phyloP scores from a whole-genome alignment of 352 stramenopile species.

The Phytopythium aichiense region DNA sequence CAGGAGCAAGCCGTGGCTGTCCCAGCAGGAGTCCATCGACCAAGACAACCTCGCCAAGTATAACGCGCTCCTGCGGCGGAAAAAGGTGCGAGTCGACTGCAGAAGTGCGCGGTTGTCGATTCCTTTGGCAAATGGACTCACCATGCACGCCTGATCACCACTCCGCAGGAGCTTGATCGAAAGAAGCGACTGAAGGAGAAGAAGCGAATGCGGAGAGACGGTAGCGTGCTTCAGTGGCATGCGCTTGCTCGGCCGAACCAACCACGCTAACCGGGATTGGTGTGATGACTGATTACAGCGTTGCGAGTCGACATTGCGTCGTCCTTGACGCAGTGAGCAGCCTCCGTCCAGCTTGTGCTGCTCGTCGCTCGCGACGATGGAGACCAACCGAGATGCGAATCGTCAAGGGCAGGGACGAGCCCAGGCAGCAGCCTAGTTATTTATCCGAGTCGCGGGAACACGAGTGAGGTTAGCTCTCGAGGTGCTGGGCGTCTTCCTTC shows the following conservation, averaged over 20 bases:
- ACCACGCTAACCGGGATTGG: not conserved
- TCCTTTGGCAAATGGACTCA: not conserved
- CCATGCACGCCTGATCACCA: not conserved
- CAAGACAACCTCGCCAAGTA: slow-evolving; percentile 52
- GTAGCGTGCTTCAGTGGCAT: slow-evolving; percentile 10
- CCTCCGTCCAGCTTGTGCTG: not conserved
- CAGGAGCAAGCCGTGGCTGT: slow-evolving; percentile 68
- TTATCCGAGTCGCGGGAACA: slow-evolving; percentile 5
- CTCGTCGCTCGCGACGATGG: not conserved
- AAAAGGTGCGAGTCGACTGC: slow-evolving; percentile 40
- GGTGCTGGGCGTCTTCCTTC: not conserved
- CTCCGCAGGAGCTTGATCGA: slow-evolving; percentile 46
- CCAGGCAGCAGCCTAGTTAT: not conserved
- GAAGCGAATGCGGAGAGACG: slow-evolving; percentile 63
- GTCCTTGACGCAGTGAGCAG: not conserved
- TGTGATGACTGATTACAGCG: not conserved
- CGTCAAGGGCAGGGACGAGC: not conserved
- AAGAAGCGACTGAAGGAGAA: slow-evolving; percentile 76
- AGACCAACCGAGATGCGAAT: not conserved
- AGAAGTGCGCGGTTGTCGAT: not conserved
- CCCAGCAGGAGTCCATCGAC: slow-evolving; percentile 35
- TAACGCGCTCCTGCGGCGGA: slow-evolving; percentile 53
- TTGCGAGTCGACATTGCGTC: slow-evolving; percentile 3
- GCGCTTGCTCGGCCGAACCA: too few species aligned
- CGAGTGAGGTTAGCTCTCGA: not conserved